Evolutionary conservation across 495 filamentous ascomycete genomes (phyloP).

Genomic region (Penicillium psychrofluorescens): DNA sequence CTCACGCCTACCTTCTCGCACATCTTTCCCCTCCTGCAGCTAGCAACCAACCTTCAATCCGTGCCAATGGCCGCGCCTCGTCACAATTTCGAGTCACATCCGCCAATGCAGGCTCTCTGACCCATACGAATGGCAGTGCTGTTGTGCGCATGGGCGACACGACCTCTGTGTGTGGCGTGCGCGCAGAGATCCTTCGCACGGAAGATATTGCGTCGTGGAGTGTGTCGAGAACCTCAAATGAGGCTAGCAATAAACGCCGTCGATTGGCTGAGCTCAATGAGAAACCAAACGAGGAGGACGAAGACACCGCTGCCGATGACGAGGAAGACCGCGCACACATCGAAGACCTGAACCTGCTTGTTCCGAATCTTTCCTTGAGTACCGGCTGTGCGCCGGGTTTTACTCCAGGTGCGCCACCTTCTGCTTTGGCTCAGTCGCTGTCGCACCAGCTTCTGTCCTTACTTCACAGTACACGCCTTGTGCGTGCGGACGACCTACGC

Average conservation of each 20-base stretch:
- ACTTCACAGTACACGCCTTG: slow-evolving; percentile 57
- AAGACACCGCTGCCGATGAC: slow-evolving; percentile 14
- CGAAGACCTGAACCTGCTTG: slow-evolving; percentile 61
- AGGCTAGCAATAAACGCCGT: slow-evolving; percentile 22
- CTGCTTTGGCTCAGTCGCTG: slow-evolving; percentile 72
- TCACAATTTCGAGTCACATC: slow-evolving; percentile 59
- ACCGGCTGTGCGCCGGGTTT: slow-evolving; percentile 85
- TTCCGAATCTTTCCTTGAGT: slow-evolving; percentile 84
- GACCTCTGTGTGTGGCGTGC: slow-evolving; percentile 82
- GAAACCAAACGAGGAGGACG: slow-evolving; percentile 7
- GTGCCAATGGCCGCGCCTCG: slow-evolving; percentile 72
- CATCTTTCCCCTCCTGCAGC: slow-evolving; percentile 61
- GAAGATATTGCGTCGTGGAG: slow-evolving; percentile 60
- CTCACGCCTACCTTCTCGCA: slow-evolving; percentile 80
- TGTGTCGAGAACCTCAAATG: slow-evolving; percentile 22
- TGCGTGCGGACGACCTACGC: slow-evolving; percentile 55
- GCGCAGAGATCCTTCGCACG: slow-evolving; percentile 75
- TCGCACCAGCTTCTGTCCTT: slow-evolving; percentile 69
- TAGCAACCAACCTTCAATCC: slow-evolving; percentile 48
- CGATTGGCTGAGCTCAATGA: slow-evolving; percentile 15
- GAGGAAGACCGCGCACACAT: slow-evolving; percentile 49
- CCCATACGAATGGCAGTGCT: slow-evolving; percentile 81
- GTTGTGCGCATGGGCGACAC: slow-evolving; percentile 86
- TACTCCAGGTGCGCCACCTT: slow-evolving; percentile 76
- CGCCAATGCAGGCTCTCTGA: slow-evolving; percentile 71